Percentiles rank a stretch among this genome's conserved stretches.
Conservation (phyloP, 2,329 filamentous ascomycete genomes). For the Trichophyton verrucosum region DNA sequence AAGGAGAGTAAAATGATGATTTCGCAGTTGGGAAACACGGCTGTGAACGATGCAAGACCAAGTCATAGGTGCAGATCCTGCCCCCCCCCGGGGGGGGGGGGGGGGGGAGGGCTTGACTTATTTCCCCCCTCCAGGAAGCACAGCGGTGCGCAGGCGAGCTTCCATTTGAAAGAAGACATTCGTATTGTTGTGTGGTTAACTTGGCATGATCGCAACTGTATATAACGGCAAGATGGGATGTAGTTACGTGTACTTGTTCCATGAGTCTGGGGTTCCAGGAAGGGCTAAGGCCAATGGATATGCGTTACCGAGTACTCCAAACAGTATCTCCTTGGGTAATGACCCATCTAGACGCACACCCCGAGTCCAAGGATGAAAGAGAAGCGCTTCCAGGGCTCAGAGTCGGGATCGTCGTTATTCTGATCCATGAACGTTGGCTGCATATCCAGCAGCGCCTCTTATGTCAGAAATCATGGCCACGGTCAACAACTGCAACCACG, state of each 20-base stretch:
- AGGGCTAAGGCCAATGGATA: neutral
- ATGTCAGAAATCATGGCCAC: neutral
- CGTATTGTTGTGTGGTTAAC: neutral
- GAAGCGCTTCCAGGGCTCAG: neutral
- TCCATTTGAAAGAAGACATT: neutral
- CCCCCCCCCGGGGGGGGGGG: neutral
- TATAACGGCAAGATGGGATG: neutral
- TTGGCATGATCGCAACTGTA: neutral
- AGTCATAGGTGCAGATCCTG: constrained; percentile 6
- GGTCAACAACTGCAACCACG: neutral
- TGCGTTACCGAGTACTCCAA: neutral
- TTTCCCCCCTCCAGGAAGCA: neutral
- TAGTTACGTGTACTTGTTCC: neutral
- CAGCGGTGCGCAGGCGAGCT: neutral
- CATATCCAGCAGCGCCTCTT: neutral
- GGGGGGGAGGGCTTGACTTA: neutral
- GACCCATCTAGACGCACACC: neutral
- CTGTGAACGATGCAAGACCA: constrained; percentile 5
- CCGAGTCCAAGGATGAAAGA: neutral
- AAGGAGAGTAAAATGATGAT: too few species aligned
- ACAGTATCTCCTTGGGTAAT: neutral
- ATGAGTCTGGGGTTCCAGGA: neutral
- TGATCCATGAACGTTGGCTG: neutral
- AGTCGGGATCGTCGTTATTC: neutral
- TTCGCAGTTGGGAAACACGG: neutral